Percentiles rank a stretch among this genome's conserved stretches.
phyloP scores from a whole-genome alignment of 169 alveolate genomes.

The Cryptosporidium andersoni region DNA sequence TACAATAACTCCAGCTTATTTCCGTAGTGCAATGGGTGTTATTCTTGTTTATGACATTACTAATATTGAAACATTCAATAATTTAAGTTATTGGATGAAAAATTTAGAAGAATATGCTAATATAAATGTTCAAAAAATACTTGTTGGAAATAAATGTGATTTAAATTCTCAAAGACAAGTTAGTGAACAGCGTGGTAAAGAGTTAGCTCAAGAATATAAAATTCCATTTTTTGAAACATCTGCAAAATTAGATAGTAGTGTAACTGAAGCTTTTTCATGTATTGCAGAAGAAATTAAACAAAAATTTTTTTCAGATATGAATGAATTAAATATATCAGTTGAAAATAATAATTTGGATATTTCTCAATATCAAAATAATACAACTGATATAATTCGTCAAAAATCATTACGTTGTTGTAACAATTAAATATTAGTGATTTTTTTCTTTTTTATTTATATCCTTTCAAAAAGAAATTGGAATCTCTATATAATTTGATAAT shows the following conservation, averaged over 20 bases:
- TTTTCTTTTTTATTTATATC: no score
- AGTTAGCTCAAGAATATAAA: slow-evolving; percentile 1
- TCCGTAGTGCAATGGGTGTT: slow-evolving; percentile 79
- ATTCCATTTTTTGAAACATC: slow-evolving; percentile 21
- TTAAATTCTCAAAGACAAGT: slow-evolving; percentile 80
- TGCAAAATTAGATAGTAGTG: background rate
- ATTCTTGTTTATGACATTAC: slow-evolving; percentile 76
- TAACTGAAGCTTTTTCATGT: no score
- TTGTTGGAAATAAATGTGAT: slow-evolving; percentile 86
- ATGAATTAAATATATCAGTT: no score
- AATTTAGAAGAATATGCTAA: slow-evolving; percentile 75
- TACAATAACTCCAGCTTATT: slow-evolving; percentile 78
- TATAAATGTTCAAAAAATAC: slow-evolving; percentile 77
- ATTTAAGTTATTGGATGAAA: slow-evolving; percentile 7
- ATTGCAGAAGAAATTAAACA: no score
- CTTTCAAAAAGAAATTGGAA: no score
- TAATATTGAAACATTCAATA: slow-evolving; percentile 54
- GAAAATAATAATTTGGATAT: no score
- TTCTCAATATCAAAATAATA: no score
- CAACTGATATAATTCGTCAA: no score
- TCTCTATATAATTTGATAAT: no score
- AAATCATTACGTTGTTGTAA: no score
- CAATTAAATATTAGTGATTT: no score
- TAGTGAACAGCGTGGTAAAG: slow-evolving; percentile 11
- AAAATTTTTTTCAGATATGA: no score